Evolutionary conservation across 2,329 filamentous ascomycete species (phyloP), one percentile per base, ranked within the genome.

Genomic region (Diaporthe humulicola): DNA sequence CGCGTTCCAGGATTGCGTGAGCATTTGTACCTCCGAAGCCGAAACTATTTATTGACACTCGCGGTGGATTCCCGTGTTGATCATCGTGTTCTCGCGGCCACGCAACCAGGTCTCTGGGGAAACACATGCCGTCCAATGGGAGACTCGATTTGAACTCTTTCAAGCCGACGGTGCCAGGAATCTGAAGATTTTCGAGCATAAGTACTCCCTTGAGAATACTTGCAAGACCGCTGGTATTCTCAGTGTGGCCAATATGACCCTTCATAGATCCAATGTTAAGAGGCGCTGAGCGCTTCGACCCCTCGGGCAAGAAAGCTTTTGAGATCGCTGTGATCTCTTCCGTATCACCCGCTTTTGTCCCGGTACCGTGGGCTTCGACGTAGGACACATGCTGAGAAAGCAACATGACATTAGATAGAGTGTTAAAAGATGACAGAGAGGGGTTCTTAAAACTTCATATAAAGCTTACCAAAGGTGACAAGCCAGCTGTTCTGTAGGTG

Each of bases 211-310:
- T 74, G n/a, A 67, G 22, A 2, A 74, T 17, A 33, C 66, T 67
- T 3, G 67, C 45, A 4, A 74, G 57, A 8, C 73, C 73, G 14
- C 30, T 56, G 6, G 50, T 40, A 15, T 28, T 48, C 25, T 74
- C 73, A 3, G 57, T 71, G 22, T 74, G 73, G 4, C 73, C 73
- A 28, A 71, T 58, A 61, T 82, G 83, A 8, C 79, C 80, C 69
- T 84, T 84, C 6, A 83, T 78, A 12, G 82, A 81, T 0, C 82
- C 81, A 28, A 84, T 79, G n/a, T 78, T 64, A 1, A 82, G 76
- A 10, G 66, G 57, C 5, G 3, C 22, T 22, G 40, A 8, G 8
- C 57, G 33, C n/a, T 40, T 78, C 9, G 57, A n/a, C 4, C 30
- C 9, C 19, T 19, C 3, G 30, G 30, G 38, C 71, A 28, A 12